These are phyloP conservation scores for Gloeopeniophorella convolvens DNA, from an alignment of 768 basidiomycete genomes.

Conservation along the genomic window DNA sequence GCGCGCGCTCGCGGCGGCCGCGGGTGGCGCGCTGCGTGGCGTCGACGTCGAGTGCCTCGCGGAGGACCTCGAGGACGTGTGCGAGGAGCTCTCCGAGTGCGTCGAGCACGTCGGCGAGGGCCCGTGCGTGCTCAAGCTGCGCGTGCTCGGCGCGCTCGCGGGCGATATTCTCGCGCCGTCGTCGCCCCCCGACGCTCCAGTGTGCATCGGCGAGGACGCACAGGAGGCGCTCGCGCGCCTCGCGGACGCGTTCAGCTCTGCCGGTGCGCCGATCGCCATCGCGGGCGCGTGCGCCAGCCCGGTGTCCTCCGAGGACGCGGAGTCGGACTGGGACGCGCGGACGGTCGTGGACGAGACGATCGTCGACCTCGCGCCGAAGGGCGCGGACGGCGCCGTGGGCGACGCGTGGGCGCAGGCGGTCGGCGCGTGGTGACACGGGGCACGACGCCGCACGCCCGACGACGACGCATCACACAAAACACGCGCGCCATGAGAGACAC, in stretches of 20 bases:
- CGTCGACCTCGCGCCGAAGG: conserved; percentile 3
- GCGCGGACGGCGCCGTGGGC: background rate
- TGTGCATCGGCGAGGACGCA: conserved; percentile 5
- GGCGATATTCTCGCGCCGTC: conserved; percentile 5
- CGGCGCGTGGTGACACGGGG: conserved; percentile 16
- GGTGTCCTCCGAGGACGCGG: conserved; percentile 5
- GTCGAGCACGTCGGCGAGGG: conserved; percentile 19
- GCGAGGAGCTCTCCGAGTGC: conserved; percentile 17
- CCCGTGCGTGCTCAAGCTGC: conserved; percentile 14
- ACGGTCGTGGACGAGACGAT: conserved; percentile 16
- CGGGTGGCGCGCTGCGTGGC: conserved; percentile 7
- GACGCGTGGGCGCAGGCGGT: conserved; percentile 2
- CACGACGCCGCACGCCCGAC: too few species aligned
- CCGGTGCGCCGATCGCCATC: conserved; percentile 15
- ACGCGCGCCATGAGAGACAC: too few species aligned
- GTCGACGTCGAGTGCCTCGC: conserved; percentile 18
- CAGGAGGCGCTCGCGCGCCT: conserved; percentile 15
- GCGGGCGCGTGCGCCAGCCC: background rate
- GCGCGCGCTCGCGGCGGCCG: conserved; percentile 6
- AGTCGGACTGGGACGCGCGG: conserved; percentile 16
- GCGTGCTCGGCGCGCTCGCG: conserved; percentile 15
- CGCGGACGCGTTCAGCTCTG: conserved; percentile 14
- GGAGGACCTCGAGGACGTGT: conserved; percentile 20
- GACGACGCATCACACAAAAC: too few species aligned
- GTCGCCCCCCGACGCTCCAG: too few species aligned